These are phyloP conservation scores for Fragilariopsis cylindrus DNA, from an alignment of 108 stramenopile species.

Conservation along the genomic window DNA sequence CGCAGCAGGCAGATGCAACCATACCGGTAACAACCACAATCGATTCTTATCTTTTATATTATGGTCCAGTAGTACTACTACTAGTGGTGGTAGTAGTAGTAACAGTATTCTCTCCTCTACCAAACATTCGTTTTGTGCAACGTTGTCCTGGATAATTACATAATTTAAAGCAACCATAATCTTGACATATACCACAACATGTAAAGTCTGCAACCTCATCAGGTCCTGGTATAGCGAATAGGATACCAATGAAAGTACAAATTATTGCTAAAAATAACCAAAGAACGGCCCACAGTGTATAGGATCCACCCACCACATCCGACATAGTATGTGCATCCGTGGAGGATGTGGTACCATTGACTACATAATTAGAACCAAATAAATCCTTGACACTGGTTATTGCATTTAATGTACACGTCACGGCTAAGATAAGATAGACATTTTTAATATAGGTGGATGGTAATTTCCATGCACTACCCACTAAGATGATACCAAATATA, in stretches of 20 bases:
- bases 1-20: too few relatives aligned
- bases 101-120: not conserved
- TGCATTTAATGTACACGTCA: conserved; percentile 52
- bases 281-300: conserved; percentile 38
- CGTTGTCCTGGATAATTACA: conserved; percentile 23
- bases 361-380: conserved; percentile 28
- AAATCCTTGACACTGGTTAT: conserved; percentile 40
- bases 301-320: conserved; percentile 36
- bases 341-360: conserved; percentile 23
- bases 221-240: conserved; percentile 42
- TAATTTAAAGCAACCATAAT: conserved; percentile 16
- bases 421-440: conserved; percentile 43
- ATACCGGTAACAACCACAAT: too few relatives aligned
- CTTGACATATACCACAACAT: conserved; percentile 24
- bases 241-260: conserved; percentile 34
- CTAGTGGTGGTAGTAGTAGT: too few relatives aligned
- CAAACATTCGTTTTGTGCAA: not conserved
- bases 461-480: conserved; percentile 31
- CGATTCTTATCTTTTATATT: too few relatives aligned
- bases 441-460: conserved; percentile 28
- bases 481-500: conserved; percentile 27
- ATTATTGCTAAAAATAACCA: conserved; percentile 46
- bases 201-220: conserved; percentile 27
- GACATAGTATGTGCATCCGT: conserved; percentile 48
- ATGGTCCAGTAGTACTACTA: too few relatives aligned